phyloP scores from a whole-genome alignment of 257 asterid species.

The Echites panduratus region DNA sequence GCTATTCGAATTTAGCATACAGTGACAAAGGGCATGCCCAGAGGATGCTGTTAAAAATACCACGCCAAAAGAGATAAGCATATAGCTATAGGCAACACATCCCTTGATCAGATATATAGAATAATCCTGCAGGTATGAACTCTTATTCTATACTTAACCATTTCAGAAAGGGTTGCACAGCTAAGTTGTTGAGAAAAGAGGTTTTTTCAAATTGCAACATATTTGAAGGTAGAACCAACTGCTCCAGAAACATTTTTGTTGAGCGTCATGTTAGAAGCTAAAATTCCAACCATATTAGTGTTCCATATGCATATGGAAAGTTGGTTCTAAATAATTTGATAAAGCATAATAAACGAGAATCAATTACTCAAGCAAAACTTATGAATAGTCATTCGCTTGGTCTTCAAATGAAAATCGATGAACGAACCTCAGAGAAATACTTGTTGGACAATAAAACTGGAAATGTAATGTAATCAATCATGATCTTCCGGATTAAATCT shows the following conservation, averaged over 20 bases:
- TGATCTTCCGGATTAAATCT: slow-evolving; percentile 40
- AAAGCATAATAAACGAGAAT: not conserved
- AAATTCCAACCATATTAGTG: not conserved
- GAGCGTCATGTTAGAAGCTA: not conserved
- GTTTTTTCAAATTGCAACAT: not conserved
- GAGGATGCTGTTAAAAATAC: not conserved
- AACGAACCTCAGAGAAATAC: slow-evolving; percentile 53
- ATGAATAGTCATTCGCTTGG: not conserved
- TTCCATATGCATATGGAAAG: not conserved
- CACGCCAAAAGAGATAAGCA: not conserved
- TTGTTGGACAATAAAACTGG: slow-evolving; percentile 59
- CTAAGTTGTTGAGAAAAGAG: not conserved
- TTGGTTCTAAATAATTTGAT: not conserved
- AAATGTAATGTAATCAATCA: slow-evolving; percentile 57
- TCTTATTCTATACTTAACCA: not conserved
- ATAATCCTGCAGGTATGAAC: not conserved
- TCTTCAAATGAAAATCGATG: not conserved
- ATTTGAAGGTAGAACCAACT: not conserved
- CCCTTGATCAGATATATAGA: not conserved
- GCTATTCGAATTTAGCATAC: not conserved
- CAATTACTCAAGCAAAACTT: not conserved
- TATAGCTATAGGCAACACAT: not conserved
- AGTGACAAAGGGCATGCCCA: not conserved
- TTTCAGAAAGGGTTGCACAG: not conserved
- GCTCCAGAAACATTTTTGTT: not conserved